Evolutionary conservation across 495 filamentous ascomycete species (phyloP).

Genomic region (Aspergillus taichungensis): DNA sequence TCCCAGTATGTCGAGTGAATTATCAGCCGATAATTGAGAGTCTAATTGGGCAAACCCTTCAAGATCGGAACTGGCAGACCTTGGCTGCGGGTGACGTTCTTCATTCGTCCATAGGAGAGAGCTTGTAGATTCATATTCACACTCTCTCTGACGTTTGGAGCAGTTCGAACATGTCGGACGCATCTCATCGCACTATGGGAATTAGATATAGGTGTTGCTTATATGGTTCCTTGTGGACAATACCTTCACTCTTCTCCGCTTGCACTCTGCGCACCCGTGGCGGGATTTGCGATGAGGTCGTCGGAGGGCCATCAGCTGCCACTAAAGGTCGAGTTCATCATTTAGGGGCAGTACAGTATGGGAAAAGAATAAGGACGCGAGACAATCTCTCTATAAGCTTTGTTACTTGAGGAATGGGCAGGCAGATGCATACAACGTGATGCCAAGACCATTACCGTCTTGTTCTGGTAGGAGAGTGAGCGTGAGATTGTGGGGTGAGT

Average conservation of each 20-base stretch:
- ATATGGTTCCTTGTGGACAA: background rate
- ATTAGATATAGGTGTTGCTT: background rate
- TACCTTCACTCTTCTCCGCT: slow-evolving; percentile 33
- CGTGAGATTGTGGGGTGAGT: too few species aligned
- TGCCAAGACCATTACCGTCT: too few species aligned
- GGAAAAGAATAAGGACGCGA: too few species aligned
- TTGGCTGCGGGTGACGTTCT: slow-evolving; percentile 10
- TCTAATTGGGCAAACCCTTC: slow-evolving; percentile 17
- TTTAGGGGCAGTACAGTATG: too few species aligned
- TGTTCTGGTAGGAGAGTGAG: too few species aligned
- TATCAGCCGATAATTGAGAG: slow-evolving; percentile 6
- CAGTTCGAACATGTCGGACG: slow-evolving; percentile 33
- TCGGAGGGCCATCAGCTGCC: slow-evolving; percentile 14
- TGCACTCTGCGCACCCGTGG: slow-evolving; percentile 20
- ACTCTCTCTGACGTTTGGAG: slow-evolving; percentile 28
- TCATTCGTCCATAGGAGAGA: slow-evolving; percentile 34
- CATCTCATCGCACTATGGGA: slow-evolving; percentile 28
- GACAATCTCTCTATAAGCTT: too few species aligned
- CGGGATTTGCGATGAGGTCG: slow-evolving; percentile 22
- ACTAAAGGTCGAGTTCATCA: too few species aligned
- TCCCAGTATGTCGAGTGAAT: slow-evolving; percentile 22
- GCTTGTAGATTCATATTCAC: slow-evolving; percentile 30
- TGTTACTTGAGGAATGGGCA: too few species aligned
- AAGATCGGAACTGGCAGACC: slow-evolving; percentile 12
- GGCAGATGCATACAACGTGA: too few species aligned